These are phyloP conservation scores for Exidia glandulosa DNA, from an alignment of 768 basidiomycete species.

Conservation along the genomic window DNA sequence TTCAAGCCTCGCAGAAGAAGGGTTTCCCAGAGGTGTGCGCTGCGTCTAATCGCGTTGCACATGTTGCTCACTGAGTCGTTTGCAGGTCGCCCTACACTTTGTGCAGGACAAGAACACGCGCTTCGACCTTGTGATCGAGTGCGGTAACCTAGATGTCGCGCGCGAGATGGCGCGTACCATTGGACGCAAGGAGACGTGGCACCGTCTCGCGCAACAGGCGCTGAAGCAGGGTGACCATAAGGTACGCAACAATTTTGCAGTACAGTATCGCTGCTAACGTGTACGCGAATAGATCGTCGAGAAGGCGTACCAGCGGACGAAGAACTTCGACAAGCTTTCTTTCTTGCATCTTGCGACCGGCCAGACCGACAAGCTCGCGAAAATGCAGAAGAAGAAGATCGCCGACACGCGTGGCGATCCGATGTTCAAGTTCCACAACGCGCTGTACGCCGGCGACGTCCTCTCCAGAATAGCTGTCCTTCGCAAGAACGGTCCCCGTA, in stretches of 20 bases:
- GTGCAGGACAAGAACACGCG: constrained; percentile 96
- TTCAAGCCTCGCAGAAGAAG: constrained; percentile 97
- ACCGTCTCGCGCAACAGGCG: constrained; percentile 86
- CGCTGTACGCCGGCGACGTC: constrained; percentile 88
- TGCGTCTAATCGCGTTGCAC: background rate
- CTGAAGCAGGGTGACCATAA: constrained; percentile 97
- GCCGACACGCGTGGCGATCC: constrained; percentile 91
- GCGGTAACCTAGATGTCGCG: constrained; percentile 93
- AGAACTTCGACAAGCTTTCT: constrained; percentile 94
- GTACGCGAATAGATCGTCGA: too few species aligned
- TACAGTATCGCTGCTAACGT: constrained; percentile 20
- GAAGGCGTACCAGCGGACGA: constrained; percentile 94
- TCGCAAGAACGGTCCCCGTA: constrained; percentile 85
- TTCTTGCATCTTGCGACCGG: constrained; percentile 95
- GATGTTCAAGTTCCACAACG: constrained; percentile 98
- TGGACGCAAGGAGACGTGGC: constrained; percentile 87
- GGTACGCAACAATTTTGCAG: constrained; percentile 11
- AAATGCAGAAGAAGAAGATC: constrained; percentile 99
- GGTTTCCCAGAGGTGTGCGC: constrained; percentile 84
- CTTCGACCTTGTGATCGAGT: constrained; percentile 96
- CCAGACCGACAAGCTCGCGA: constrained; percentile 79
- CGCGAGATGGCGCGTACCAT: constrained; percentile 85
- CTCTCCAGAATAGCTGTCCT: constrained; percentile 75
- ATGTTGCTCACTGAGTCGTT: background rate
- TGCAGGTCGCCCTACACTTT: constrained; percentile 90